phyloP scores from a whole-genome alignment of 495 filamentous ascomycete species.

The Glarea lozoyensis region DNA sequence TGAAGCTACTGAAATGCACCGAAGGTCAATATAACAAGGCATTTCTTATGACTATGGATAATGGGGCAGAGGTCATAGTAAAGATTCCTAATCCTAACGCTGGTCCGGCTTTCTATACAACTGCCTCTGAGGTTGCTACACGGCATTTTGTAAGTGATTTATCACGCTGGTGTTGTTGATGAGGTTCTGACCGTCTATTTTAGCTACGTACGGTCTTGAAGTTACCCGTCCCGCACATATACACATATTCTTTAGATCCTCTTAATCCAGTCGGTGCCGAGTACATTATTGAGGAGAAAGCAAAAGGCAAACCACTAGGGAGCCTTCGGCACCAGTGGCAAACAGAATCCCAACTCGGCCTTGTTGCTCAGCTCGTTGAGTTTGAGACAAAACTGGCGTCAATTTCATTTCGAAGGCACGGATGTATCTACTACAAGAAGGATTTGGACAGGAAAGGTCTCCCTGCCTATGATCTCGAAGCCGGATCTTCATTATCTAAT shows the following conservation, averaged over 20 bases:
- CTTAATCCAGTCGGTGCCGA: constrained; percentile 1
- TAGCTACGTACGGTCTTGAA: constrained; percentile 1
- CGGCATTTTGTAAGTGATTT: constrained; percentile 3
- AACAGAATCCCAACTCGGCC: constrained; percentile 22
- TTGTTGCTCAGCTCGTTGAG: constrained; percentile 29
- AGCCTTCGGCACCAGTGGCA: constrained; percentile 21
- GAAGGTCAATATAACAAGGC: constrained; percentile 6
- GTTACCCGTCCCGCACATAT: constrained; percentile 3
- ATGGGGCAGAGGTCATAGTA: constrained; percentile 2
- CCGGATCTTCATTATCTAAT: background rate
- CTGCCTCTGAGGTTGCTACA: constrained; percentile 6
- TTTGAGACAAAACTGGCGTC: constrained; percentile 28
- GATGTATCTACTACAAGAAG: constrained; percentile 33
- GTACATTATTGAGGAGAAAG: constrained; percentile 8
- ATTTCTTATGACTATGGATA: constrained; percentile 5
- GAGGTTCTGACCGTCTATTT: background rate
- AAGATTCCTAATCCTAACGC: constrained; percentile 4
- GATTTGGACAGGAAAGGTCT: constrained; percentile 22
- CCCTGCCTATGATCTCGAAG: constrained; percentile 5
- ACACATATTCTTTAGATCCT: constrained; percentile 1
- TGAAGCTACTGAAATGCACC: constrained; percentile 4
- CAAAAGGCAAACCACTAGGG: constrained; percentile 6
- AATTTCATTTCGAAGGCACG: constrained; percentile 27
- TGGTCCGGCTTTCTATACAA: constrained; percentile 5
- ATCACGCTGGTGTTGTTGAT: background rate